Evolutionary conservation across 306 rosid species (phyloP).

Genomic region (Dryas octopetala): DNA sequence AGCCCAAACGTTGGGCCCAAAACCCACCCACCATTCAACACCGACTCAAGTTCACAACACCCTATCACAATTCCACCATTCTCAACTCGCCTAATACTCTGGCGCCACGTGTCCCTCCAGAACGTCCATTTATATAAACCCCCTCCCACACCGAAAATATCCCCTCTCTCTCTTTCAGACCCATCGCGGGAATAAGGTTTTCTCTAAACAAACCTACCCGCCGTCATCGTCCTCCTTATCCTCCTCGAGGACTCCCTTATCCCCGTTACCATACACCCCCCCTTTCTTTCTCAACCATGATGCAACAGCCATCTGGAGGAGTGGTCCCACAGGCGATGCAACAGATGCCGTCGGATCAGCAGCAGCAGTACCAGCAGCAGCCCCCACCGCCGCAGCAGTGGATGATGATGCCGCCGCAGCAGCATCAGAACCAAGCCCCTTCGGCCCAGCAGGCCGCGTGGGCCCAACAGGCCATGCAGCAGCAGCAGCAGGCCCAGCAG

Average conservation of each 20-base stretch:
- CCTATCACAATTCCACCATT: background rate
- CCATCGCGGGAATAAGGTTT: slow-evolving; percentile 22
- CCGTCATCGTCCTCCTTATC: background rate
- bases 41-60: background rate
- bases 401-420: slow-evolving; percentile 45
- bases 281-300: slow-evolving; percentile 19
- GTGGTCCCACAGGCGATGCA: slow-evolving; percentile 24
- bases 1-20: background rate
- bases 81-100: background rate
- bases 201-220: background rate
- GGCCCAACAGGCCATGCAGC: slow-evolving; percentile 33
- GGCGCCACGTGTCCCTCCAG: slow-evolving; percentile 19
- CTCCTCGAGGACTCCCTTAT: background rate
- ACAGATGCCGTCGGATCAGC: slow-evolving; percentile 30
- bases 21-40: too few relatives aligned
- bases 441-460: slow-evolving; percentile 33
- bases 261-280: background rate
- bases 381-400: slow-evolving; percentile 37
- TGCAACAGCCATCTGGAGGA: slow-evolving; percentile 47
- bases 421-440: slow-evolving; percentile 18
- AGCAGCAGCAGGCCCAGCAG: slow-evolving; percentile 37
- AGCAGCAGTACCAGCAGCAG: slow-evolving; percentile 31
- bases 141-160: background rate
- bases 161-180: background rate
- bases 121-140: background rate